phyloP scores from a whole-genome alignment of 208 protist genomes.

The Spongospora subterranea region DNA sequence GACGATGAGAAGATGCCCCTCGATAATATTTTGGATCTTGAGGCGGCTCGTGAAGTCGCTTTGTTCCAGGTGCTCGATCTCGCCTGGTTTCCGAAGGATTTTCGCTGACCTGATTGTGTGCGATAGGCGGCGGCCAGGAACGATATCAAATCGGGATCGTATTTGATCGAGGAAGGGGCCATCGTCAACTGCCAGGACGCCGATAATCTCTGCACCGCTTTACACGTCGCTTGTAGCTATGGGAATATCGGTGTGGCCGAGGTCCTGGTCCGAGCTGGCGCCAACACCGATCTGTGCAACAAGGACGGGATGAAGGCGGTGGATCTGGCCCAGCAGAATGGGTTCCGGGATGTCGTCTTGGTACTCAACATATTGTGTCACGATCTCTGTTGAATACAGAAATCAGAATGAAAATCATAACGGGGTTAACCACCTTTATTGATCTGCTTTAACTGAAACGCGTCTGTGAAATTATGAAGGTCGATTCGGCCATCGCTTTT shows the following conservation, averaged over 20 bases:
- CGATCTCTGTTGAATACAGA: too few species aligned
- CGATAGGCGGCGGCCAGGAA: conserved; percentile 23
- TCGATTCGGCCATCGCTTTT: too few species aligned
- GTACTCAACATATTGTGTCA: conserved; percentile 25
- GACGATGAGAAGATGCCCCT: not conserved
- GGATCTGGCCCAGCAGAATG: conserved; percentile 9
- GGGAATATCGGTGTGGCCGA: conserved; percentile 22
- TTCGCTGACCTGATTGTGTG: too few species aligned
- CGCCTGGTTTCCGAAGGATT: not conserved
- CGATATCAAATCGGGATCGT: conserved; percentile 35
- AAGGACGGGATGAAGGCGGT: conserved; percentile 29
- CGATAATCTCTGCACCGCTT: conserved; percentile 35
- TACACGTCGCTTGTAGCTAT: conserved; percentile 50
- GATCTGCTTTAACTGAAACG: too few species aligned
- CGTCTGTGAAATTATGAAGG: too few species aligned
- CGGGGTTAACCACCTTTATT: too few species aligned
- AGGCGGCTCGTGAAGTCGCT: conserved; percentile 29
- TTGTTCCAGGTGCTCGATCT: not conserved
- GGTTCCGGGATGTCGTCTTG: conserved; percentile 15
- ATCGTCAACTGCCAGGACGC: conserved; percentile 45
- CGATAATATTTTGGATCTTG: conserved; percentile 52
- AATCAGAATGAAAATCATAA: too few species aligned
- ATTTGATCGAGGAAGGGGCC: conserved; percentile 35
- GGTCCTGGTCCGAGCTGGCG: conserved; percentile 35
- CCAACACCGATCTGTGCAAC: conserved; percentile 36